Evolutionary conservation across 2,329 filamentous ascomycete genomes (phyloP).

Genomic region (Hypomyces rosellus): DNA sequence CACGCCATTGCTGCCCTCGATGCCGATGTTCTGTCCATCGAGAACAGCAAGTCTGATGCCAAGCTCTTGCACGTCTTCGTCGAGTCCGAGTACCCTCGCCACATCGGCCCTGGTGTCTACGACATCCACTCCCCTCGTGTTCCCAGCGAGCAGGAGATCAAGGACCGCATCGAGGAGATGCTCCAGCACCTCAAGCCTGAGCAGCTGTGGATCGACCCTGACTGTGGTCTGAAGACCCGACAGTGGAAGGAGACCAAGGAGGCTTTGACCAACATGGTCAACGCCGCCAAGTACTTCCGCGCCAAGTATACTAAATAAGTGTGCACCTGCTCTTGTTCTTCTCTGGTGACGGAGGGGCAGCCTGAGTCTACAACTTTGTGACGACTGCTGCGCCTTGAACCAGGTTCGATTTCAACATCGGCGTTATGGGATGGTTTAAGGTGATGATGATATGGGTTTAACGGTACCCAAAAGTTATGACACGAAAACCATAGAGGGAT

Average conservation of each 20-base stretch:
- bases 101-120: conserved; percentile 99
- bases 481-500: conserved; percentile 23
- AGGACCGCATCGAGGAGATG: conserved; percentile 97
- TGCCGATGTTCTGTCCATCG: conserved; percentile 95
- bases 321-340: conserved; percentile 14
- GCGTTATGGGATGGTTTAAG: conserved; percentile 39
- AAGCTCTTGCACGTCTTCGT: conserved; percentile 99
- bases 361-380: conserved; percentile 21
- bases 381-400: conserved; percentile 31
- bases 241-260: conserved; percentile 99
- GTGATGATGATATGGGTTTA: conserved; percentile 30
- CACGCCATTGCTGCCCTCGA: conserved; percentile 97
- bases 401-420: conserved; percentile 54
- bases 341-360: conserved; percentile 15
- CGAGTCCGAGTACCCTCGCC: conserved; percentile 91
- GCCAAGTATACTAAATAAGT: conserved; percentile 69
- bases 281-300: conserved; percentile 95
- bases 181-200: conserved; percentile 93
- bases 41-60: conserved; percentile 99
- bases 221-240: conserved; percentile 98
- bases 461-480: conserved; percentile 28
- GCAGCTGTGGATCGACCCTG: conserved; percentile 99
- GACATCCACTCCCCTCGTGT: conserved; percentile 99
- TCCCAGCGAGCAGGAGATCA: conserved; percentile 95
- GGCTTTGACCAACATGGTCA: conserved; percentile 92